These are phyloP conservation scores for Prunus campanulata DNA, from an alignment of 306 rosid genomes.

Conservation along the genomic window DNA sequence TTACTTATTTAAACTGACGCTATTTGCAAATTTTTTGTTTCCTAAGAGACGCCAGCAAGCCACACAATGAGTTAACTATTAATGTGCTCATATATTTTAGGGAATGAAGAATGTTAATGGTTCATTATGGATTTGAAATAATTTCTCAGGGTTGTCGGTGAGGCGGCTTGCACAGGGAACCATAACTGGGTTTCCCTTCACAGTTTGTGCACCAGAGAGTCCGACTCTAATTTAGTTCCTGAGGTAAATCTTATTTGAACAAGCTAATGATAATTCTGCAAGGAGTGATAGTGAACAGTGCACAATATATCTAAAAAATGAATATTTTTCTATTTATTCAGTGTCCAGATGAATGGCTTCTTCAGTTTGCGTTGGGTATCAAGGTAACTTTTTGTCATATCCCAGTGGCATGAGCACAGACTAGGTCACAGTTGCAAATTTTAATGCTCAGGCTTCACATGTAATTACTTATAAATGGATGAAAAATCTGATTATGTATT, in stretches of 20 bases:
- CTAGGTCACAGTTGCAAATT: not conserved
- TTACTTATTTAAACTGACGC: not conserved
- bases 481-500: not conserved
- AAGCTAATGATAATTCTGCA: constrained; percentile 2
- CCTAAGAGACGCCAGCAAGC: not conserved
- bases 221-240: constrained; percentile 31
- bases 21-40: not conserved
- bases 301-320: constrained; percentile 21
- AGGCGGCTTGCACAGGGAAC: constrained; percentile 56
- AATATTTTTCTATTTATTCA: constrained; percentile 36
- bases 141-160: constrained; percentile 68
- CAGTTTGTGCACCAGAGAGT: constrained; percentile 32
- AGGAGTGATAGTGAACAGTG: not conserved
- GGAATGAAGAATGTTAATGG: not conserved
- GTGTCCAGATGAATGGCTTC: constrained; percentile 78
- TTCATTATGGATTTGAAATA: constrained; percentile 14
- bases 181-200: constrained; percentile 63
- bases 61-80: not conserved
- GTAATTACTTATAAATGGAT: not conserved
- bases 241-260: constrained; percentile 47
- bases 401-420: not conserved
- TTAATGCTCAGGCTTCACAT: constrained; percentile 1
- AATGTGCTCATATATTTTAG: not conserved
- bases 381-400: constrained; percentile 50
- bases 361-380: constrained; percentile 77